A percentile compares a stretch with the other conserved stretches of the same genome.
Conservation (phyloP, 768 basidiomycete species). For the Leccinum subtestaceum region DNA sequence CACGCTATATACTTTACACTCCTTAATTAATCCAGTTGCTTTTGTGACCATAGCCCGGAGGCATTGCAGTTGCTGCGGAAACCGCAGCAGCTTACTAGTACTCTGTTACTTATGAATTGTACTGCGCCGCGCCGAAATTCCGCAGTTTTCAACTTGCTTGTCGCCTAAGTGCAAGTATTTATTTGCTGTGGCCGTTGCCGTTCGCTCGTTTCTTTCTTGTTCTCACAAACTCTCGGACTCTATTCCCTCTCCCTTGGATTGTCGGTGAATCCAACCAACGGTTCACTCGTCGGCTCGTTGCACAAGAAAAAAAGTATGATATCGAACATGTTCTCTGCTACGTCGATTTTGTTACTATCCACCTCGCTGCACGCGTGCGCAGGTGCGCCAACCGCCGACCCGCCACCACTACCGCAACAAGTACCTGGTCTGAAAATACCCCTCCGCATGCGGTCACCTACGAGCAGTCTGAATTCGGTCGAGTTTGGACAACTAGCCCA, state of each 20-base stretch:
- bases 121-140: constrained; percentile 2
- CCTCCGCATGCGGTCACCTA: constrained; percentile 17
- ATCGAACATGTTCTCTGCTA: constrained; percentile 8
- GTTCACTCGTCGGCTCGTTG: neutral
- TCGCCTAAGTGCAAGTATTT: constrained; percentile 2
- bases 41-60: too few species aligned
- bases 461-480: neutral
- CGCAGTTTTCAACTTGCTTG: constrained; percentile 3
- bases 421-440: constrained; percentile 21
- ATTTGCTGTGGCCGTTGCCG: neutral
- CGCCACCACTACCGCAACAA: neutral
- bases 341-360: constrained; percentile 13
- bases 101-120: too few species aligned
- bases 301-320: constrained; percentile 12
- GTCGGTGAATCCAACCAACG: neutral
- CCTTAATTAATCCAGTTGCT: neutral
- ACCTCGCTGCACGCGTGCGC: constrained; percentile 5
- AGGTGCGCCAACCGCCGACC: constrained; percentile 14
- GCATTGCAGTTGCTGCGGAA: neutral
- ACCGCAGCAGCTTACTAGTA: neutral
- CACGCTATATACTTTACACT: neutral
- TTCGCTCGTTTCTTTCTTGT: neutral
- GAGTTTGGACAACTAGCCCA: constrained; percentile 36
- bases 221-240: neutral
- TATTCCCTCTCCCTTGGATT: neutral